Evolutionary conservation across 352 stramenopile species (phyloP).

Genomic region (Blastocystis sp.): DNA sequence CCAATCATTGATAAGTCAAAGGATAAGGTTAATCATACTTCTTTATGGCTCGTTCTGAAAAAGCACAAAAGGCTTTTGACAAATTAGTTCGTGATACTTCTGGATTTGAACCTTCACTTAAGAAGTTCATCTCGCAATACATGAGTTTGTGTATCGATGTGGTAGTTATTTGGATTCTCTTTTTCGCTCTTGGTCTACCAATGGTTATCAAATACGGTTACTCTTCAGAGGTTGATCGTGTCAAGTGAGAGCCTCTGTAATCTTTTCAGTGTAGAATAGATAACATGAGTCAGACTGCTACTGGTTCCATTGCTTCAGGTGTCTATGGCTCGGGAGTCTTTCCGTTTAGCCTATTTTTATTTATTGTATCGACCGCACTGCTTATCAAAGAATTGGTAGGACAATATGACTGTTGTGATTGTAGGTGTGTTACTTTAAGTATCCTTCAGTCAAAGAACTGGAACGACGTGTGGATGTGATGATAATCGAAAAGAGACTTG

Average conservation of each 20-base stretch:
- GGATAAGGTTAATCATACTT: not conserved
- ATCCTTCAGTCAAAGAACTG: constrained; percentile 26
- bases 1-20: not conserved
- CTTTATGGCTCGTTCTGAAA: constrained; percentile 12
- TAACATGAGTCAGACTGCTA: not conserved
- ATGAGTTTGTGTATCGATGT: constrained; percentile 6
- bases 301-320: constrained; percentile 2
- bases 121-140: constrained; percentile 5
- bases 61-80: not conserved
- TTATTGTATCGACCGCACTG: not conserved
- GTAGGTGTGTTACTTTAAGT: constrained; percentile 8
- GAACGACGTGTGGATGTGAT: not conserved
- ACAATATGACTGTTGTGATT: not conserved
- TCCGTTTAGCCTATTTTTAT: constrained; percentile 25
- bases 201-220: not conserved
- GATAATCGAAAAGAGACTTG: not conserved
- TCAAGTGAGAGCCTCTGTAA: not conserved
- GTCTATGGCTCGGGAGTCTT: constrained; percentile 28
- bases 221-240: not conserved
- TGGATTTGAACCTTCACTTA: not conserved
- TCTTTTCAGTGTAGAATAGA: not conserved
- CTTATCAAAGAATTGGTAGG: constrained; percentile 19
- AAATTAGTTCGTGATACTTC: constrained; percentile 4
- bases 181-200: constrained; percentile 1
- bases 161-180: not conserved